Conservation (phyloP, 257 asterid genomes). For the Solanum corneliomulleri region DNA sequence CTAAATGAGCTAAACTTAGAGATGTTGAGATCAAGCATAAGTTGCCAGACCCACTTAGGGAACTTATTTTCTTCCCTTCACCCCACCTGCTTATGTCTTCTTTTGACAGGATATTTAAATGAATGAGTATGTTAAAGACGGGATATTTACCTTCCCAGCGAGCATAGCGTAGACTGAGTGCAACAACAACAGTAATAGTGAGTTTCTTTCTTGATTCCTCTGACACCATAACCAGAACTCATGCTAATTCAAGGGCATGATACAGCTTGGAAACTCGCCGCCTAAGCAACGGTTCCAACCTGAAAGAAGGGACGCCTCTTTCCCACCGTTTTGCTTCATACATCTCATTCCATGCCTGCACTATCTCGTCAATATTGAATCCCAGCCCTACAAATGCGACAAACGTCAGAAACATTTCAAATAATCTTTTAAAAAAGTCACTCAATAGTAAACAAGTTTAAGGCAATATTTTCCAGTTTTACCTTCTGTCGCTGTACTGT, state of each 20-base stretch:
- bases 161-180: constrained; percentile 1
- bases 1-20: background rate
- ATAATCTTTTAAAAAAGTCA: background rate
- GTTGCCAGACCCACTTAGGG: background rate
- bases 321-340: constrained; percentile 76
- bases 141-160: constrained; percentile 26
- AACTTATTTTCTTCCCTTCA: background rate
- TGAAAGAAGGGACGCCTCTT: constrained; percentile 37
- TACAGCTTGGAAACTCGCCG: constrained; percentile 59
- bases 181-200: constrained; percentile 6
- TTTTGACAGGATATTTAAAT: background rate
- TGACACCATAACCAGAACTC: constrained; percentile 10
- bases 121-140: background rate
- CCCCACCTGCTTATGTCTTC: background rate
- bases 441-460: background rate
- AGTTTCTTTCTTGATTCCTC: constrained; percentile 2
- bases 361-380: constrained; percentile 75
- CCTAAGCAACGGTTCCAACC: constrained; percentile 70
- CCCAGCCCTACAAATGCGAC: constrained; percentile 48
- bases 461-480: background rate
- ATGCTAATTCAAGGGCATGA: constrained; percentile 49
- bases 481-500: constrained; percentile 51
- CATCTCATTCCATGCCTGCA: constrained; percentile 91
- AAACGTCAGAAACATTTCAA: constrained; percentile 4
- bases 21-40: background rate